Evolutionary conservation across 805 yeast genomes (phyloP).

Genomic region (Candida nonsorbophila): DNA sequence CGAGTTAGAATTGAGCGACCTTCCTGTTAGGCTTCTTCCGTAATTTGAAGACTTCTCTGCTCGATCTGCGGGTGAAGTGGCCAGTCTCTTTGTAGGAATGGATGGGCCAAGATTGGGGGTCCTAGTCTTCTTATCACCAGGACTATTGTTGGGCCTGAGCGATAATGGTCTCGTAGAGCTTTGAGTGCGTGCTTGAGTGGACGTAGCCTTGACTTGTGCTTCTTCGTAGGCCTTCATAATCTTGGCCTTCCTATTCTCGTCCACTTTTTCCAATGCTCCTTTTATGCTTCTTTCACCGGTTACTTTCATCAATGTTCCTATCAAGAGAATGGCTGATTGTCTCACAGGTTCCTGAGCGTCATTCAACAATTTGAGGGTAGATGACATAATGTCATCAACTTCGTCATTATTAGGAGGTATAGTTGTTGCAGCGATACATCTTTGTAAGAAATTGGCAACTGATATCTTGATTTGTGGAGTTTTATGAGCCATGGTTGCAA

Average conservation of each 20-base stretch:
- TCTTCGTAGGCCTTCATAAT: slow-evolving; percentile 53
- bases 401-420: slow-evolving; percentile 48
- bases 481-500: slow-evolving; percentile 63
- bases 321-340: slow-evolving; percentile 65
- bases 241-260: slow-evolving; percentile 65
- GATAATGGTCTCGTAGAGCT: slow-evolving; percentile 3
- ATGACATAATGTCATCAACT: slow-evolving; percentile 50
- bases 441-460: slow-evolving; percentile 55
- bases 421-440: slow-evolving; percentile 52
- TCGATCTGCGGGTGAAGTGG: slow-evolving; percentile 64
- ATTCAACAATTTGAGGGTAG: slow-evolving; percentile 56
- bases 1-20: slow-evolving; percentile 30
- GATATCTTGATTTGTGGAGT: slow-evolving; percentile 80
- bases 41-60: slow-evolving; percentile 25
- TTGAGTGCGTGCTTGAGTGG: slow-evolving; percentile 3
- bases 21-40: slow-evolving; percentile 38
- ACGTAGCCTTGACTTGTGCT: slow-evolving; percentile 44
- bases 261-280: slow-evolving; percentile 61
- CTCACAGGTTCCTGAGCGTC: slow-evolving; percentile 87
- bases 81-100: slow-evolving; percentile 64
- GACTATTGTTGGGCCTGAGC: background rate
- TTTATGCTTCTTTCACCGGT: slow-evolving; percentile 67
- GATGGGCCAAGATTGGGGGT: slow-evolving; percentile 11
- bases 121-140: slow-evolving; percentile 6
- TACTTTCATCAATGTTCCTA: slow-evolving; percentile 81